Evolutionary conservation across 371 early-diverging fungal genomes (phyloP).

Genomic region (Mucor sp.): DNA sequence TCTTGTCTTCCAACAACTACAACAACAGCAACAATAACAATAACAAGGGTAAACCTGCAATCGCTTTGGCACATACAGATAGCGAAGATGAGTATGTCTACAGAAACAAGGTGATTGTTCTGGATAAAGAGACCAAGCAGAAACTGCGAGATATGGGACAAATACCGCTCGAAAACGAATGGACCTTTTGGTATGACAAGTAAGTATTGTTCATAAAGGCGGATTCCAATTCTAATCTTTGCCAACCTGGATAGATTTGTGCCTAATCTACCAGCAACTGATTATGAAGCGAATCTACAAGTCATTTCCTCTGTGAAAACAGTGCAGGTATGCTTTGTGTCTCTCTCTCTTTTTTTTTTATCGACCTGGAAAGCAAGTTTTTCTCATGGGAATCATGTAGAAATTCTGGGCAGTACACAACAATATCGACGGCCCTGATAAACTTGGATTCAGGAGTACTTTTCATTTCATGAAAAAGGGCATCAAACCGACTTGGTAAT

Average conservation of each 20-base stretch:
- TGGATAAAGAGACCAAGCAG: constrained; percentile 35
- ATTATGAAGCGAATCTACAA: constrained; percentile 63
- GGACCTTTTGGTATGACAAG: constrained; percentile 73
- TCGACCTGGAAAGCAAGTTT: neutral
- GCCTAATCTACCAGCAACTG: constrained; percentile 51
- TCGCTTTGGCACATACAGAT: neutral
- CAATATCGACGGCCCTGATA: constrained; percentile 55
- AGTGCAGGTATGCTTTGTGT: constrained; percentile 55
- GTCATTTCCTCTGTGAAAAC: constrained; percentile 59
- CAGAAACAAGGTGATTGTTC: neutral
- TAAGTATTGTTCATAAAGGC: constrained; percentile 27
- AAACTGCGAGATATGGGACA: constrained; percentile 28
- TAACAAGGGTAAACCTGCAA: neutral
- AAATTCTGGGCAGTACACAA: constrained; percentile 61
- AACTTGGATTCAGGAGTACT: constrained; percentile 50
- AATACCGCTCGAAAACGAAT: constrained; percentile 55
- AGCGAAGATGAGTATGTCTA: constrained; percentile 13
- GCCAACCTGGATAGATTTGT: constrained; percentile 41
- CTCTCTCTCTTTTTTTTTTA: too few species aligned
- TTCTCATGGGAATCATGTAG: constrained; percentile 16
- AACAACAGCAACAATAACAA: too few species aligned
- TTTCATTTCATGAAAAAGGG: constrained; percentile 71
- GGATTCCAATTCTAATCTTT: neutral
- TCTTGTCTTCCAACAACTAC: too few species aligned
- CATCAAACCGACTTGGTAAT: constrained; percentile 73